phyloP scores from a whole-genome alignment of 371 early-diverging fungal species.

The Blakeslea trispora region DNA sequence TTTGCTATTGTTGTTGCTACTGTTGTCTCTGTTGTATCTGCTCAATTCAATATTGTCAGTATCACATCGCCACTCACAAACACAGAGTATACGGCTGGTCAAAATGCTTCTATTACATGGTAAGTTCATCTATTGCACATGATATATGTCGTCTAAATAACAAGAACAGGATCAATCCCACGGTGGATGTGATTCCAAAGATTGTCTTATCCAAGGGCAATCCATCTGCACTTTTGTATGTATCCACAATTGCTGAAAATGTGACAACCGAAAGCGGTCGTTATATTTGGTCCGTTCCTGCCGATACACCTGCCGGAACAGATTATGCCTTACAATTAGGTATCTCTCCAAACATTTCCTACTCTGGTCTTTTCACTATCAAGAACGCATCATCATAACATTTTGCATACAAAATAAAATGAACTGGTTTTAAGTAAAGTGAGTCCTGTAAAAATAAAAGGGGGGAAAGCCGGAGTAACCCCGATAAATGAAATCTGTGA shows the following conservation, averaged over 20 bases:
- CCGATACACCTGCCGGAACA: slow-evolving; percentile 16
- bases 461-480: too few relatives aligned
- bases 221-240: slow-evolving; percentile 17
- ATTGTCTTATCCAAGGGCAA: slow-evolving; percentile 26
- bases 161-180: slow-evolving; percentile 19
- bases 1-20: slow-evolving; percentile 10
- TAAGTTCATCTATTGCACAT: slow-evolving; percentile 5
- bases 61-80: slow-evolving; percentile 35
- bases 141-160: background rate
- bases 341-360: slow-evolving; percentile 27
- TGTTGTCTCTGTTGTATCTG: slow-evolving; percentile 30
- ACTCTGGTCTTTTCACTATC: slow-evolving; percentile 30
- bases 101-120: slow-evolving; percentile 33
- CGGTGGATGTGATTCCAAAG: slow-evolving; percentile 18
- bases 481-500: too few relatives aligned
- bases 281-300: slow-evolving; percentile 26
- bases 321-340: slow-evolving; percentile 32
- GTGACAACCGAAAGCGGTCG: slow-evolving; percentile 14
- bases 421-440: too few relatives aligned
- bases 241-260: slow-evolving; percentile 14
- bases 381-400: background rate
- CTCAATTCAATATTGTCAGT: slow-evolving; percentile 27
- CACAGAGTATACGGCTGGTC: slow-evolving; percentile 36
- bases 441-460: too few relatives aligned
- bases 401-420: too few relatives aligned